Base-by-base conservation (phyloP, 495 filamentous ascomycete species). In the Daldinia childiae region DNA sequence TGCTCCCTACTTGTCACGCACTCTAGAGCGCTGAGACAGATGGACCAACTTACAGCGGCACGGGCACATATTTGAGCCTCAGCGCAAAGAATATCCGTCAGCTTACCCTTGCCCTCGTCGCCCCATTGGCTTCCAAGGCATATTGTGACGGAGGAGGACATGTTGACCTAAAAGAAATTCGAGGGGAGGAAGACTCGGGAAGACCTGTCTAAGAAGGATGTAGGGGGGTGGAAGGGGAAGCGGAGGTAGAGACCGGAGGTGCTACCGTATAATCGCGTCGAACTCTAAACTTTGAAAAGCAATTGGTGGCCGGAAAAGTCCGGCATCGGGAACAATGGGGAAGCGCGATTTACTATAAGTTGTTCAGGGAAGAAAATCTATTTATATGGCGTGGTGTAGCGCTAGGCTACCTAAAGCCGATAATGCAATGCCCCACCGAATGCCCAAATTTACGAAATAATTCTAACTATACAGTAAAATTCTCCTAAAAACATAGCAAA, bases 71-170 rank as follows among this genome's bases (percentile, higher is more conserved):
- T 30, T 30, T 54, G 51, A 2, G 51, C 51, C 51, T 54, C 51
- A 30, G 51, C 51, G 51, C 51, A 54, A 54, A 54, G 51, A 54
- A 54, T 54, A 54, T 54, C 51, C 29, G 51, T 54, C 29, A 54
- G 29, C 29, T 54, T 54, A 30, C 51, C 51, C 51, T 54, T 54
- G 29, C 51, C 51, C 29, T 54, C 51, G 29, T 54, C 51, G 29
- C 51, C 51, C 51, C 51, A 54, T 15, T 54, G 51, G 29, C 51
- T 54, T 54, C 51, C 51, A 27, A 54, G 29, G 51, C 51, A 54
- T 17, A 54, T 17, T 15, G 51, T 54, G 26, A 54, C 14, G 26
- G 51, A 54, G n/a, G 51, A 54, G 11, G 51, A 54, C 51, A 54
- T 54, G 12, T 30, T 54, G 19, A 48, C 41, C 7, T 8, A 48